Evolutionary conservation across 179 eudicot genomes (phyloP).

Genomic region (Beta lomatogona): DNA sequence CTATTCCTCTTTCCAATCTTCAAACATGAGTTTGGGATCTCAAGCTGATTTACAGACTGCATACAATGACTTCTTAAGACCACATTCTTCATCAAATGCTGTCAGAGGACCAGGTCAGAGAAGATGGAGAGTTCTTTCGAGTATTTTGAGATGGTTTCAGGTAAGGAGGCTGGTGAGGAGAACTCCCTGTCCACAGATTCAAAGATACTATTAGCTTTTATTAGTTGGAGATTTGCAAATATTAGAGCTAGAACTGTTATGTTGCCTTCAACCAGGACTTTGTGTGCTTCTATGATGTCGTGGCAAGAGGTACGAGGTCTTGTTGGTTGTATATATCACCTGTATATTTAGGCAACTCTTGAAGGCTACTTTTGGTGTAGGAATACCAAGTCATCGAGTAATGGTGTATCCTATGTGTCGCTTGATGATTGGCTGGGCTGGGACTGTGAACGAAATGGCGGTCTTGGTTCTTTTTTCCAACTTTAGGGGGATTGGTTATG

Average conservation of each 20-base stretch:
- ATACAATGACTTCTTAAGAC: slow-evolving; percentile 39
- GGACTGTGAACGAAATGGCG: not conserved
- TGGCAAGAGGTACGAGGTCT: slow-evolving; percentile 14
- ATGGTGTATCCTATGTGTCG: not conserved
- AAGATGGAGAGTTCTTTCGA: slow-evolving; percentile 58
- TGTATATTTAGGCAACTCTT: slow-evolving; percentile 13
- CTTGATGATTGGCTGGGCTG: not conserved
- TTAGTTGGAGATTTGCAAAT: not conserved
- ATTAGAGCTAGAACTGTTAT: slow-evolving; percentile 20
- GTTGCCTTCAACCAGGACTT: slow-evolving; percentile 24
- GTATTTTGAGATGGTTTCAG: slow-evolving; percentile 47
- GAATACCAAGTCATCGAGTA: not conserved
- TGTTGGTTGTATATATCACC: slow-evolving; percentile 20
- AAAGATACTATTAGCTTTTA: slow-evolving; percentile 19
- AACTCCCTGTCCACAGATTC: slow-evolving; percentile 26
- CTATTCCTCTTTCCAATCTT: slow-evolving; percentile 45
- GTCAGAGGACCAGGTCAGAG: slow-evolving; percentile 47
- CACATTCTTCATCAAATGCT: slow-evolving; percentile 35
- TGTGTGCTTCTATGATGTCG: slow-evolving; percentile 20
- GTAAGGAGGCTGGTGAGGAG: slow-evolving; percentile 51
- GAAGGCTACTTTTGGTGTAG: not conserved
- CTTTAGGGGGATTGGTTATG: not conserved
- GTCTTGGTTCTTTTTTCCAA: not conserved
- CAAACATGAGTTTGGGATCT: slow-evolving; percentile 40
- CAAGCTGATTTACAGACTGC: slow-evolving; percentile 45